phyloP scores from a whole-genome alignment of 441 rosid genomes.

The Erodium texanum region DNA sequence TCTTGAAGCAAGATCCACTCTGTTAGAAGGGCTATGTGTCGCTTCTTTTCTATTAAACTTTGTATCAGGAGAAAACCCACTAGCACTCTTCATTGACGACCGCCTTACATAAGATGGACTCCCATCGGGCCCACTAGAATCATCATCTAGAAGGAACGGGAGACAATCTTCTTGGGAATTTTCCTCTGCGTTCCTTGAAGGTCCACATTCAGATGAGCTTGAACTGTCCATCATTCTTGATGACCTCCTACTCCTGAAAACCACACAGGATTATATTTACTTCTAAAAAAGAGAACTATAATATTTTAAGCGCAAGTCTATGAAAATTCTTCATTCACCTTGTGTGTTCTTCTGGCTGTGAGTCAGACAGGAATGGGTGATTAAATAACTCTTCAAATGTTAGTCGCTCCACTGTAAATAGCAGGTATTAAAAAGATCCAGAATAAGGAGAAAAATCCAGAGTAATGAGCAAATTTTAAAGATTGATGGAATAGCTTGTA shows the following conservation, averaged over 20 bases:
- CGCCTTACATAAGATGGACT: slow-evolving; percentile 44
- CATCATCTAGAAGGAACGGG: slow-evolving; percentile 80
- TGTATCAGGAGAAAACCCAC: slow-evolving; percentile 43
- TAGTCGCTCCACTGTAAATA: slow-evolving; percentile 5
- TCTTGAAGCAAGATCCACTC: slow-evolving; percentile 35
- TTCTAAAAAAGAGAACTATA: slow-evolving; percentile 17
- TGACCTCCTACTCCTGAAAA: slow-evolving; percentile 39
- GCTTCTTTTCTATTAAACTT: slow-evolving; percentile 38
- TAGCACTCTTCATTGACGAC: slow-evolving; percentile 26
- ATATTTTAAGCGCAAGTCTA: slow-evolving; percentile 3
- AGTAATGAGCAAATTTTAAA: neutral
- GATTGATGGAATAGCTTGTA: neutral
- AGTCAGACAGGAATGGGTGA: slow-evolving; percentile 4
- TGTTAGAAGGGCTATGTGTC: slow-evolving; percentile 31
- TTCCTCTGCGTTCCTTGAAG: slow-evolving; percentile 44
- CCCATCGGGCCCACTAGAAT: slow-evolving; percentile 62
- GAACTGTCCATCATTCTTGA: slow-evolving; percentile 36
- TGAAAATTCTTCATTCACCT: slow-evolving; percentile 34
- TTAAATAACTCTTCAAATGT: slow-evolving; percentile 3
- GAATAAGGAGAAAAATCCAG: slow-evolving; percentile 1
- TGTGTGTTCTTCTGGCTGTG: neutral
- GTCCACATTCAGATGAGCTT: slow-evolving; percentile 42
- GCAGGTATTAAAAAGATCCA: neutral
- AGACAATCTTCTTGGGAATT: slow-evolving; percentile 70
- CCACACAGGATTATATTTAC: slow-evolving; percentile 13